phyloP scores from a whole-genome alignment of 768 basidiomycete species.

The Calvatia gigantea region DNA sequence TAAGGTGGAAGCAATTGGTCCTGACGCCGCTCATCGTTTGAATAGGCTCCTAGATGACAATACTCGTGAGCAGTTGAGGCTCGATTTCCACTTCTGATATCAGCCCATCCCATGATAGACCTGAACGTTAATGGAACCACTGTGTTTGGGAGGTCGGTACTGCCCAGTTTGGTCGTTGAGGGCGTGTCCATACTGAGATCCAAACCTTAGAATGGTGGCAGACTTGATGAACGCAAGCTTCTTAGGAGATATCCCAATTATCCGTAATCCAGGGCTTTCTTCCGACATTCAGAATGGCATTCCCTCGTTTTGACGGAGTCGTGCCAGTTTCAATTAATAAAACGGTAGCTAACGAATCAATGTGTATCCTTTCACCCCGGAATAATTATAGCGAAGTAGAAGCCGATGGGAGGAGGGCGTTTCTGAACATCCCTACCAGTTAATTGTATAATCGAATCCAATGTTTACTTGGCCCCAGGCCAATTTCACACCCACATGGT shows the following conservation, averaged over 20 bases:
- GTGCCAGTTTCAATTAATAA: too few species aligned
- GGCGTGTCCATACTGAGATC: neutral
- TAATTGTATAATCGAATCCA: too few species aligned
- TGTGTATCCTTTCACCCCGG: too few species aligned
- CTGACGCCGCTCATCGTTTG: constrained; percentile 34
- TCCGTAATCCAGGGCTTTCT: constrained; percentile 30
- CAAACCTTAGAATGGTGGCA: constrained; percentile 32
- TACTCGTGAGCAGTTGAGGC: constrained; percentile 25
- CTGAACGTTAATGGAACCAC: constrained; percentile 37
- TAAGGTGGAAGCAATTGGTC: constrained; percentile 36
- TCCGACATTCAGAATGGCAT: constrained; percentile 37
- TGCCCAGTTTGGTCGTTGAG: neutral
- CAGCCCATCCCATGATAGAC: constrained; percentile 18
- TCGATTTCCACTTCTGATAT: neutral
- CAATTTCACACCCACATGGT: too few species aligned
- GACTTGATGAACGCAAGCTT: constrained; percentile 33
- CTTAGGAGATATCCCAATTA: constrained; percentile 31
- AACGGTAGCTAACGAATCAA: too few species aligned
- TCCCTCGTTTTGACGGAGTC: constrained; percentile 28
- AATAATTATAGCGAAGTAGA: too few species aligned
- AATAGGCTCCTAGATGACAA: constrained; percentile 36
- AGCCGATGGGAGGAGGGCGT: too few species aligned
- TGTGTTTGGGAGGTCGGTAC: constrained; percentile 34
- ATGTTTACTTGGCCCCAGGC: too few species aligned
- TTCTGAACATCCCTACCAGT: too few species aligned